phyloP scores from a whole-genome alignment of 768 basidiomycete species.

The Lactarius quietus region DNA sequence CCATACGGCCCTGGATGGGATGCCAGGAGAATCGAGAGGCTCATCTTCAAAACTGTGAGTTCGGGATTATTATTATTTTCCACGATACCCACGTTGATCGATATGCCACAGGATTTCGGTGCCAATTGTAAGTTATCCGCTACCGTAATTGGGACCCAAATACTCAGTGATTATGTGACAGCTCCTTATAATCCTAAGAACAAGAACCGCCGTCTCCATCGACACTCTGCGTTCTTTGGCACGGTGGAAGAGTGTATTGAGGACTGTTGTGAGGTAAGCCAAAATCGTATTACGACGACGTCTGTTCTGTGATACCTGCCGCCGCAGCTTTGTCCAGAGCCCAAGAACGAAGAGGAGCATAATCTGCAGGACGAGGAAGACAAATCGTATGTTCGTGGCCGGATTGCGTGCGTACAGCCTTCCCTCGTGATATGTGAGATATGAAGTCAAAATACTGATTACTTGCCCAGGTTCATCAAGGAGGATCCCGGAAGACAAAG shows the following conservation, averaged over 20 bases:
- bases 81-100: conserved; percentile 12
- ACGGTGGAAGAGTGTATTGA: conserved; percentile 53
- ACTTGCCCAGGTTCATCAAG: conserved; percentile 46
- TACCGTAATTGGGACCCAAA: not conserved
- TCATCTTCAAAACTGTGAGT: conserved; percentile 54
- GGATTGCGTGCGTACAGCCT: not conserved
- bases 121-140: conserved; percentile 45
- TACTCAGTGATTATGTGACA: conserved; percentile 23
- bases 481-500: conserved; percentile 60
- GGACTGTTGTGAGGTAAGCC: conserved; percentile 58
- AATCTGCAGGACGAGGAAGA: conserved; percentile 51
- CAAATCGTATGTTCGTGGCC: conserved; percentile 47
- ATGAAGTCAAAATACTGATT: not conserved
- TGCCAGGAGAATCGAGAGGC: conserved; percentile 51
- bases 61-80: not conserved
- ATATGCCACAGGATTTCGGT: conserved; percentile 44
- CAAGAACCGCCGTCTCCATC: conserved; percentile 54
- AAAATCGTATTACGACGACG: not conserved
- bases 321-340: conserved; percentile 50
- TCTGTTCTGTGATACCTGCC: not conserved
- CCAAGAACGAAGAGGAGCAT: conserved; percentile 53
- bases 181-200: conserved; percentile 64
- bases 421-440: not conserved
- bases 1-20: conserved; percentile 62
- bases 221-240: conserved; percentile 62